Percentiles rank a stretch among this genome's conserved stretches.
Conservation (phyloP, 2,329 filamentous ascomycete genomes). For the Fusarium sambucinum region DNA sequence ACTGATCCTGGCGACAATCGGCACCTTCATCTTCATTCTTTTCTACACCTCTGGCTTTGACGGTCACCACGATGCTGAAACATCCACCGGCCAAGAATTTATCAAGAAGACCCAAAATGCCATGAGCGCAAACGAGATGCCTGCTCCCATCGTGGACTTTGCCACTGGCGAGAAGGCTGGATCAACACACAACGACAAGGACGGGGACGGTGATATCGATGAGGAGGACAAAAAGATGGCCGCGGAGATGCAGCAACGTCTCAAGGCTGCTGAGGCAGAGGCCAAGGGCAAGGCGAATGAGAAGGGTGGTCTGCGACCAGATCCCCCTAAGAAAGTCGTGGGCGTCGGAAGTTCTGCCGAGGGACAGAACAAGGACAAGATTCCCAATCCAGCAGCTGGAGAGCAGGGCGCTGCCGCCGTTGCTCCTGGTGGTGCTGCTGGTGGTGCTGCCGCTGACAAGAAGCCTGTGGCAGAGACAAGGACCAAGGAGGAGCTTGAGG, state of each 20-base stretch:
- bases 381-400: conserved; percentile 55
- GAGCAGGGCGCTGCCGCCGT: conserved; percentile 34
- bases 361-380: conserved; percentile 58
- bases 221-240: conserved; percentile 67
- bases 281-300: conserved; percentile 77
- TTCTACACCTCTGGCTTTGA: conserved; percentile 77
- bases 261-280: conserved; percentile 76
- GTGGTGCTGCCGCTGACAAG: conserved; percentile 32
- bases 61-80: conserved; percentile 61
- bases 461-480: conserved; percentile 65
- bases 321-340: conserved; percentile 68
- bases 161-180: conserved; percentile 55
- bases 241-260: conserved; percentile 67
- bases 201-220: conserved; percentile 67
- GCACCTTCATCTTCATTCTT: conserved; percentile 74
- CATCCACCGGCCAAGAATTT: conserved; percentile 64
- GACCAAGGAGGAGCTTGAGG: conserved; percentile 71
- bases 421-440: neutral
- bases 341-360: conserved; percentile 69
- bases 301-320: conserved; percentile 72
- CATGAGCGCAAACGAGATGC: conserved; percentile 56
- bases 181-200: conserved; percentile 60
- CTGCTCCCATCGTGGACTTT: conserved; percentile 57
- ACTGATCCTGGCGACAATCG: conserved; percentile 72
- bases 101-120: conserved; percentile 71